Conservation (phyloP, 2,329 filamentous ascomycete genomes). For the Chalaropsis thielavioides region DNA sequence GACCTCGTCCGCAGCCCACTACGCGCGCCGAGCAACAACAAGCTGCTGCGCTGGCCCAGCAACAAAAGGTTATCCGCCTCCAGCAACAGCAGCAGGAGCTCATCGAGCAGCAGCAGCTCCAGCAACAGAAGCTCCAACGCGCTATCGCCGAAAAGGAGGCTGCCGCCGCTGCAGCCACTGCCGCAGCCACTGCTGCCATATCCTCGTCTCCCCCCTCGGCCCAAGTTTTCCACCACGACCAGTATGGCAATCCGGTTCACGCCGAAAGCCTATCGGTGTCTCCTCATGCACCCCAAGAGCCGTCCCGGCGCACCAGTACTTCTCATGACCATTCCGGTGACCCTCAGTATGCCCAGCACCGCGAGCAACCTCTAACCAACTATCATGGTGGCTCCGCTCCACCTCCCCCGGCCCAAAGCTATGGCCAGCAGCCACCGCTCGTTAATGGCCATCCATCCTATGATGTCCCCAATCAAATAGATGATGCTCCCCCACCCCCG, state of each 20-base stretch:
- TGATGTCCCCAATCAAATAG: constrained; percentile 38
- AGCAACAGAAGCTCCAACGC: constrained; percentile 25
- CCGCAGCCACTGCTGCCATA: constrained; percentile 24
- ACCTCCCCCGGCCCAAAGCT: background rate
- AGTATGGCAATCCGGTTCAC: background rate
- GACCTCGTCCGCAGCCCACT: constrained; percentile 17
- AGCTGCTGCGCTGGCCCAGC: constrained; percentile 20
- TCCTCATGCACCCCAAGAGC: background rate
- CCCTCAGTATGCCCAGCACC: background rate
- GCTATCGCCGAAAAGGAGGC: constrained; percentile 19
- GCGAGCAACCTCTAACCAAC: background rate
- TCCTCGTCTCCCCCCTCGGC: constrained; percentile 20
- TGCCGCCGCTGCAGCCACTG: constrained; percentile 25
- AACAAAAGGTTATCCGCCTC: constrained; percentile 24
- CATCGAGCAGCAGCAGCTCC: constrained; percentile 27
- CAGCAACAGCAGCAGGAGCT: constrained; percentile 14
- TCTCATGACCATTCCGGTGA: background rate
- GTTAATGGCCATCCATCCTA: constrained; percentile 32
- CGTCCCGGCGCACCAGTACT: background rate
- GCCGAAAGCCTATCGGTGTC: background rate
- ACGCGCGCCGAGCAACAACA: constrained; percentile 18
- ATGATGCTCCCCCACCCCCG: constrained; percentile 38
- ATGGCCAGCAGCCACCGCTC: constrained; percentile 18
- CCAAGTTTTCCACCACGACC: background rate
- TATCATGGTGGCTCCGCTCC: background rate